Conservation (phyloP, 225 moss, liverwort and hornwort genomes). For the Takakia lepidozioides region DNA sequence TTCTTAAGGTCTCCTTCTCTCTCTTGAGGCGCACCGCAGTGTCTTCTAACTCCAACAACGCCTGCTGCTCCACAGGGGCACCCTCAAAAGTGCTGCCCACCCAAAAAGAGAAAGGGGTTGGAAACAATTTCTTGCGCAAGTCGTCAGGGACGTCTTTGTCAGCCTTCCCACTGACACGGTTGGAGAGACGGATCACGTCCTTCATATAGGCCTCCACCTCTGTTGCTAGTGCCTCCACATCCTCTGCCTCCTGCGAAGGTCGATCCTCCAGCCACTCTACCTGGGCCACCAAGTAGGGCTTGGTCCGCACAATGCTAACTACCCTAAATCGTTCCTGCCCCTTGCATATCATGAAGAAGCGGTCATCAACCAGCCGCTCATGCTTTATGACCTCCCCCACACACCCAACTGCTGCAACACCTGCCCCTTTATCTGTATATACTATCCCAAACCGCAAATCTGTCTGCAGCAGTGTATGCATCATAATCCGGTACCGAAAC, state of each 20-base stretch:
- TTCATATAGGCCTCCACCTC: conserved; percentile 98
- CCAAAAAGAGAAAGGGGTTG: conserved; percentile 98
- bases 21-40: conserved; percentile 87
- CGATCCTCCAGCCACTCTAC: conserved; percentile 97
- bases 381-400: conserved; percentile 97
- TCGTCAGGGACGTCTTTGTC: conserved; percentile 86
- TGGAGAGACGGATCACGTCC: conserved; percentile 92
- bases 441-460: conserved; percentile 94
- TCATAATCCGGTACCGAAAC: conserved; percentile 98
- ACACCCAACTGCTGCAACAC: conserved; percentile 83
- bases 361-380: conserved; percentile 91
- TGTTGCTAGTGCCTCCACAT: conserved; percentile 71
- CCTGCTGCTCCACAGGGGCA: conserved; percentile 96
- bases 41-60: conserved; percentile 84
- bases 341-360: conserved; percentile 99
- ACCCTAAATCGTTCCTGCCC: conserved; percentile 98
- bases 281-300: conserved; percentile 86
- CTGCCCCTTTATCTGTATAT: conserved; percentile 72
- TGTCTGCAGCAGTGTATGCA: conserved; percentile 98
- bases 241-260: conserved; percentile 82
- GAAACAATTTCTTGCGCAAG: conserved; percentile 80
- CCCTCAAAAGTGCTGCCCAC: conserved; percentile 98
- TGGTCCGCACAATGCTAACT: conserved; percentile 81
- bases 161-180: conserved; percentile 87
- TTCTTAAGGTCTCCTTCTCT: conserved; percentile 89